Base-by-base conservation (phyloP, 306 rosid species). In the Casuarina equisetifolia region DNA sequence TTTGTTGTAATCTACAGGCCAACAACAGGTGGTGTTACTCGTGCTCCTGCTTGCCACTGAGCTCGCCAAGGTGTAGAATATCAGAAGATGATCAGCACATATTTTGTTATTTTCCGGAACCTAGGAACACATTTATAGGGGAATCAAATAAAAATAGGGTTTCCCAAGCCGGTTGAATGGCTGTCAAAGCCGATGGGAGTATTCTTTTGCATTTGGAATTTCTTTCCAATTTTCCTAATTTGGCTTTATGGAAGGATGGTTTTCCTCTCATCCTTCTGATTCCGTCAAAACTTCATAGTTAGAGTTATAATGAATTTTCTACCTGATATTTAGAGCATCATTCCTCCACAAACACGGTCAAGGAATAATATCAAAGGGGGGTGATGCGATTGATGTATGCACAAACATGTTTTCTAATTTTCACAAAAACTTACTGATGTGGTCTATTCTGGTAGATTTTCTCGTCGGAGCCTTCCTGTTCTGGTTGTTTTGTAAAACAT, bases 11-110 rank as follows among this genome's bases (percentile, higher is more conserved):
- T 75, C 49, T 75, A 39, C 88, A 95, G 99, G 89, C 97, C 99
- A 75, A 95, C 99, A 32, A 95, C 99, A 6, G 99, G 99, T 35
- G 97, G 97, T 62, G 90, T 86, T 48, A 82, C 90, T n/a, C 91
- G 93, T 38, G 69, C 89, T 16, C 70, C 89, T 1, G 38, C 88
- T 19, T 12, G 72, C 74, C 58, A 35, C 75, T 2, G 87, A 74
- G 72, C 74, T 72, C 36, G 81, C 76, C 49, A 84, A 75, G 76
- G 84, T 45, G 19, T 81, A 84, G 79, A 74, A 52, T 57, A 44
- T 66, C 52, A 48, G 55, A 25, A 25, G 32, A 52, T 10, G 74
- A 61, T 35, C 50, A 44, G 20, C 76, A 12, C 35, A 42, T 49
- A 74, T 80, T 70, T 79, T 59, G 35, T 80, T 49, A 51, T 74